Base-by-base conservation (phyloP, 331 rosid genomes). In the Erythrophleum ivorense region DNA sequence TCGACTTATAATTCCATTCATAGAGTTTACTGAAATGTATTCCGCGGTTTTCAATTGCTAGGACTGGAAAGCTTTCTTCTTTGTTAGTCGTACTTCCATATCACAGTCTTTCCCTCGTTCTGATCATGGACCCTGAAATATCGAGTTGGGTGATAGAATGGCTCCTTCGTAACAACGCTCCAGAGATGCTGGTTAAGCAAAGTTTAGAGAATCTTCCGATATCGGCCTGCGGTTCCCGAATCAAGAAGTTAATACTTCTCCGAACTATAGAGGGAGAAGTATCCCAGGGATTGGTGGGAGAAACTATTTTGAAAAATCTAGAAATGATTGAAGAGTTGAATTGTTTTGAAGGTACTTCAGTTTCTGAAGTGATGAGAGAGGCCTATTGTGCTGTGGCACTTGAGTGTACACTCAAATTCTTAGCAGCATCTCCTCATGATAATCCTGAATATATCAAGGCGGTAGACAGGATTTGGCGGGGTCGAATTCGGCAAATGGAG, bases 321-420 rank as follows among this genome's bases (percentile, higher is more conserved):
- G 96, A 91, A 59, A 4, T 54, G 0, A 46, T 88, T 3, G 93
- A 88, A 19, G 85, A 74, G 9, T 65, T 91, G 69, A 82, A 86
- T 11, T 54, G 76, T 34, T 24, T 48, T 14, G 77, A 75, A 11
- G 89, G 75, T 0, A 19, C 52, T 87, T 18, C 87, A 9, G 11
- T 67, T 9, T 38, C 55, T 41, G 77, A 86, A 15, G 9, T 90
- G n/a, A 86, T 90, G 87, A 71, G 21, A 34, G 84, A 79, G 3
- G 92, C 93, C 3, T 91, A 89, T 60, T 85, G 87, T n/a, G 88
- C 96, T 0, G 87, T 91, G 38, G 93, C 93, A 0, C 71, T 89
- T 18, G 93, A 91, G 65, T 84, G 88, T 40, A 85, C 96, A 2
- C 60, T 83, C 9, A 77, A 40, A 52, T 16, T 48, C 10, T 19